Percentiles rank a stretch among this genome's conserved stretches.
Evolutionary conservation across 352 stramenopile species (phyloP).

Genomic region (Bremia lactucae): DNA sequence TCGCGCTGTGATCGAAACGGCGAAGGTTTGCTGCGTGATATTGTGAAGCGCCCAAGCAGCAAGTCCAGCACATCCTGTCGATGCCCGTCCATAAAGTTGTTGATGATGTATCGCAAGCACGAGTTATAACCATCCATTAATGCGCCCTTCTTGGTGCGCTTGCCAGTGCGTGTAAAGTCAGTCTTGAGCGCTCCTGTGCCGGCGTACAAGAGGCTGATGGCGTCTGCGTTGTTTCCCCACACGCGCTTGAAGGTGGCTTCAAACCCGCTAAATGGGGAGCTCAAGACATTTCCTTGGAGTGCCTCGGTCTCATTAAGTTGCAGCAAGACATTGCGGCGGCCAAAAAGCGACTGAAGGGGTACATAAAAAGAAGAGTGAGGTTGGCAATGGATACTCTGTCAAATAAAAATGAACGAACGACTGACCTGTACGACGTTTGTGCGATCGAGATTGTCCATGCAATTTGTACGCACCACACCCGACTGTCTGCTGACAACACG

Average conservation of each 20-base stretch:
- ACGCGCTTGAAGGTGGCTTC: constrained; percentile 79
- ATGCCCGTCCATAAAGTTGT: constrained; percentile 93
- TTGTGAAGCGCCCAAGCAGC: constrained; percentile 55
- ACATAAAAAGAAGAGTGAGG: not conserved
- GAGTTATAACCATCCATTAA: constrained; percentile 93
- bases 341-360: constrained; percentile 85
- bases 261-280: constrained; percentile 51
- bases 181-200: constrained; percentile 92
- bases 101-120: constrained; percentile 89
- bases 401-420: not conserved
- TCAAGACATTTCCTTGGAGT: constrained; percentile 61
- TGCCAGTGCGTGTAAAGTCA: constrained; percentile 92
- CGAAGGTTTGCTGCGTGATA: constrained; percentile 41
- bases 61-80: constrained; percentile 92
- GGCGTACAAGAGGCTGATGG: constrained; percentile 89
- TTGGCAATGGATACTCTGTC: not conserved
- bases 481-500: constrained; percentile 63
- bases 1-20: constrained; percentile 35
- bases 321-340: constrained; percentile 73
- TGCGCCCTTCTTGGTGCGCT: constrained; percentile 86
- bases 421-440: constrained; percentile 71
- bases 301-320: constrained; percentile 68
- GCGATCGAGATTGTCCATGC: constrained; percentile 97
- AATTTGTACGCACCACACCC: constrained; percentile 94
- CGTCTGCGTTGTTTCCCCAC: constrained; percentile 95